Conservation (phyloP, 371 early-diverging fungal genomes). For the Mucor plumbeus region DNA sequence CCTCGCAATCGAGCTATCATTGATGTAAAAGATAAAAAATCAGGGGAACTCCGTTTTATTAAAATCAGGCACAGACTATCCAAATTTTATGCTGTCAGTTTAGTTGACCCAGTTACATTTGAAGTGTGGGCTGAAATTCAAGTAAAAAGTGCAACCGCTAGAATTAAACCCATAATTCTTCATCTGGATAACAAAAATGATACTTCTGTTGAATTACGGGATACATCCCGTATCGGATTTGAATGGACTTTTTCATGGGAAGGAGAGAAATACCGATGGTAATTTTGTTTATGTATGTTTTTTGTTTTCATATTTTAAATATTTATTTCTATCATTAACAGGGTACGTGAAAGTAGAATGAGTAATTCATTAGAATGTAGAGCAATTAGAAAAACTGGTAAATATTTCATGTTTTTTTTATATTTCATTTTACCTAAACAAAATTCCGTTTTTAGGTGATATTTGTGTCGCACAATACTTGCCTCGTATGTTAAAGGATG, state of each 20-base stretch:
- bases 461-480: conserved; percentile 53
- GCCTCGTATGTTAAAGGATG: conserved; percentile 46
- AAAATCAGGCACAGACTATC: conserved; percentile 50
- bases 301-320: neutral
- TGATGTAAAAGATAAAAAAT: conserved; percentile 44
- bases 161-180: conserved; percentile 40
- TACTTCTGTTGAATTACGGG: conserved; percentile 28
- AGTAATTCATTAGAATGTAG: conserved; percentile 46
- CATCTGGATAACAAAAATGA: conserved; percentile 27
- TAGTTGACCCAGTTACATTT: conserved; percentile 51
- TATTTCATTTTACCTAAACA: neutral
- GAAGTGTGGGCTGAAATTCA: conserved; percentile 46
- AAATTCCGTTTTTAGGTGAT: conserved; percentile 23
- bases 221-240: conserved; percentile 43
- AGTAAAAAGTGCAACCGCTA: conserved; percentile 33
- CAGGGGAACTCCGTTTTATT: conserved; percentile 41
- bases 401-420: too few relatives aligned
- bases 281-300: conserved; percentile 8
- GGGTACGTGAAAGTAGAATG: conserved; percentile 48
- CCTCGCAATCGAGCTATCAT: conserved; percentile 47
- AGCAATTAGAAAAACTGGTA: conserved; percentile 38
- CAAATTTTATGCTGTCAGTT: conserved; percentile 49
- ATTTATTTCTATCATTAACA: conserved; percentile 9
- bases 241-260: conserved; percentile 58
- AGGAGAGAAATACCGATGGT: conserved; percentile 48